These are phyloP conservation scores for Dothiorella sarmentorum DNA, from an alignment of 2,329 filamentous ascomycete genomes.

Conservation along the genomic window DNA sequence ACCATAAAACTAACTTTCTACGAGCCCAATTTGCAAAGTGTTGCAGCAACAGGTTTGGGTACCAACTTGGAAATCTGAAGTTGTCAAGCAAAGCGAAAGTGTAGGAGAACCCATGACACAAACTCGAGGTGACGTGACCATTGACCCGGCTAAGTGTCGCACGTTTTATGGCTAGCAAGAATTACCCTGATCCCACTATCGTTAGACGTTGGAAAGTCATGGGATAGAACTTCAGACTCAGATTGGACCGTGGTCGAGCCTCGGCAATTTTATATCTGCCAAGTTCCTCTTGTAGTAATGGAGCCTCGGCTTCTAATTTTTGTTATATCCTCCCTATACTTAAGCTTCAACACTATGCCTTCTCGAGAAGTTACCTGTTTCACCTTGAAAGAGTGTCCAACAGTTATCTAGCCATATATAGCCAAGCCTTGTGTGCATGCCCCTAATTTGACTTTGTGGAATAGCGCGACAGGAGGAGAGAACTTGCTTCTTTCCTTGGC, in stretches of 20 bases:
- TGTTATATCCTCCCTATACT: background rate
- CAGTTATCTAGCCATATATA: background rate
- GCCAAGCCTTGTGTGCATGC: background rate
- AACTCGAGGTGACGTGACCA: background rate
- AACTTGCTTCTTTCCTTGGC: background rate
- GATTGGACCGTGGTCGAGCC: background rate
- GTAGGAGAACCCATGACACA: background rate
- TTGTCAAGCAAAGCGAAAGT: too few species aligned
- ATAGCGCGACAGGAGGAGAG: too few species aligned
- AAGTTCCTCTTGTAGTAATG: background rate
- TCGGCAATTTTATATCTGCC: background rate
- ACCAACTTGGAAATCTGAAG: too few species aligned
- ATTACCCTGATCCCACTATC: background rate
- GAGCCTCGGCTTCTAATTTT: background rate
- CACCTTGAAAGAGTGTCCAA: background rate
- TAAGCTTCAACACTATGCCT: background rate
- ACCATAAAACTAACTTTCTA: too few species aligned
- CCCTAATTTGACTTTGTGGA: background rate
- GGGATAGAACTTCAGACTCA: background rate
- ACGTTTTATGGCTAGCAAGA: background rate
- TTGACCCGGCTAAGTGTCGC: background rate
- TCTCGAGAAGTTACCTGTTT: background rate
- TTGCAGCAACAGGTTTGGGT: too few species aligned
- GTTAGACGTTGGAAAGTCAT: background rate
- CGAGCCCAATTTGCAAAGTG: too few species aligned